A percentile compares a stretch with the other conserved stretches of the same genome.
These are phyloP conservation scores for Chlorella vulgaris DNA, from an alignment of 139 green algal genomes.

Conservation along the genomic window DNA sequence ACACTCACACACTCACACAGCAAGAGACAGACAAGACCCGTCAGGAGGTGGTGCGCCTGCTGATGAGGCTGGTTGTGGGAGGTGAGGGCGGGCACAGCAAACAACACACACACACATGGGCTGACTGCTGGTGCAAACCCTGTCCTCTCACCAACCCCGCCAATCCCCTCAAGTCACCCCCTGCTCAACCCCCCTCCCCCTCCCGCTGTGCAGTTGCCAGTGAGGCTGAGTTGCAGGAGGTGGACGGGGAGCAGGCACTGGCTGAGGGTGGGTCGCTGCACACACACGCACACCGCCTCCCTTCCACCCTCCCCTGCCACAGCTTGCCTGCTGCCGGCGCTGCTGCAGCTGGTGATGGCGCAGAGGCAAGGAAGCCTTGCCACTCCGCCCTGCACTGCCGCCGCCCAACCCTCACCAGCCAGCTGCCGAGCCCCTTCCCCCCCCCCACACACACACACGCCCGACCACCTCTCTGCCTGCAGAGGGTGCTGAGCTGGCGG, in stretches of 20 bases:
- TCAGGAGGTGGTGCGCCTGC: constrained; percentile 1
- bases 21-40: neutral
- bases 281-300: too few relatives aligned
- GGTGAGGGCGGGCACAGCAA: neutral
- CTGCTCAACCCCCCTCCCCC: neutral
- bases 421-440: too few relatives aligned
- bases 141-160: neutral
- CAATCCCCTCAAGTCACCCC: neutral
- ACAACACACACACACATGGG: neutral
- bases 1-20: too few relatives aligned
- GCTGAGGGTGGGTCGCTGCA: constrained; percentile 10
- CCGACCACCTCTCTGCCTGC: neutral
- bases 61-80: constrained; percentile 32
- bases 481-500: constrained; percentile 16
- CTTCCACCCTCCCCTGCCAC: neutral
- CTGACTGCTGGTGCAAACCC: neutral
- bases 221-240: constrained; percentile 31
- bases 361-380: neutral
- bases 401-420: too few relatives aligned
- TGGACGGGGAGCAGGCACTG: neutral
- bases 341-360: neutral
- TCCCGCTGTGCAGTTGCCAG: constrained; percentile 6
- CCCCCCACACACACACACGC: neutral
- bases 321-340: neutral
- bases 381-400: too few relatives aligned